Evolutionary conservation across 208 protist genomes (phyloP).

Genomic region (Wallacemonas sp.): DNA sequence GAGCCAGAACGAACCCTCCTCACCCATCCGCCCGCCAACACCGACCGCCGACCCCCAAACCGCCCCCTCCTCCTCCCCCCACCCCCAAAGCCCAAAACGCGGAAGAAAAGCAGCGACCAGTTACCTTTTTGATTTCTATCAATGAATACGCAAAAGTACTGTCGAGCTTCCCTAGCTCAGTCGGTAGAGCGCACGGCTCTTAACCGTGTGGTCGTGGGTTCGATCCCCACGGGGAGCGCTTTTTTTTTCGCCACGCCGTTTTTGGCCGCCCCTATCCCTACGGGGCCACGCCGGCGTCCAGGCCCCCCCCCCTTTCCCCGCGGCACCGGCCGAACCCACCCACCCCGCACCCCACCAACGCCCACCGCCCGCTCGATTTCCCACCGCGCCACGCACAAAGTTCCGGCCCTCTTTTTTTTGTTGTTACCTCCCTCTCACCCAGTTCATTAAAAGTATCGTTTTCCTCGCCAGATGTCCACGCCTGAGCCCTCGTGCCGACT

Average conservation of each 20-base stretch:
- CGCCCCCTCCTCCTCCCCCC: neutral
- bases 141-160: too few species aligned
- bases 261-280: neutral
- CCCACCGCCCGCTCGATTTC: too few species aligned
- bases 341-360: neutral
- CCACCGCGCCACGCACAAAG: too few species aligned
- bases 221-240: constrained; percentile 88
- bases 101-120: too few species aligned
- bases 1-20: too few species aligned
- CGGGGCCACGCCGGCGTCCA: neutral
- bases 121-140: too few species aligned
- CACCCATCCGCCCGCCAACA: neutral
- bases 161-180: constrained; percentile 94
- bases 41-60: neutral
- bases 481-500: constrained; percentile 31
- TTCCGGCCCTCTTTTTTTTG: too few species aligned
- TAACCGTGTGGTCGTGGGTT: constrained; percentile 98
- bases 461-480: too few species aligned
- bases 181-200: constrained; percentile 97
- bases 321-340: neutral
- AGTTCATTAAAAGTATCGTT: too few species aligned
- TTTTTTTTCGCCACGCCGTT: constrained; percentile 26
- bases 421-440: neutral
- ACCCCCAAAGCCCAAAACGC: too few species aligned
- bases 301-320: neutral